A percentile compares a stretch with the other conserved stretches of the same genome.
phyloP scores from a whole-genome alignment of 2,329 filamentous ascomycete species.

The Paecilomyces sp. region DNA sequence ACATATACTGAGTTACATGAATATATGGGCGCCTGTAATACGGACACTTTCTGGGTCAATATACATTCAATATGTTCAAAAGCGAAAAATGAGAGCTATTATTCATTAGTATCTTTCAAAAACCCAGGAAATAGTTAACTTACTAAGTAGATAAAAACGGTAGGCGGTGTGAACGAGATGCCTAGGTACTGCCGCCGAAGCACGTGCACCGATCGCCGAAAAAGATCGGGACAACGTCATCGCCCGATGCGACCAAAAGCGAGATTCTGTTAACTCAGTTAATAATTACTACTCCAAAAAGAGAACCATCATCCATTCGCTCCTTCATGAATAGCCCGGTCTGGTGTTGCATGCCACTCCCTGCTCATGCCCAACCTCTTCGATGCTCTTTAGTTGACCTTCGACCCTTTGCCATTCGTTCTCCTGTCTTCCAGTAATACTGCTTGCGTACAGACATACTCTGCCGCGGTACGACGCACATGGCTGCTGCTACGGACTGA shows the following conservation, averaged over 20 bases:
- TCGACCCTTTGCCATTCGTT: background rate
- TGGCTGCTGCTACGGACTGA: background rate
- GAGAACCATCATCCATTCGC: too few species aligned
- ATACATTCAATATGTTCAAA: background rate
- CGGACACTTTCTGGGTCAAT: background rate
- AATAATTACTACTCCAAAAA: too few species aligned
- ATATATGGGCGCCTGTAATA: background rate
- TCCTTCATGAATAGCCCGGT: too few species aligned
- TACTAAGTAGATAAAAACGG: too few species aligned
- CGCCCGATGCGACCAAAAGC: background rate
- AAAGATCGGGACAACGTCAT: background rate
- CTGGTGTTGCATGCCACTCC: background rate
- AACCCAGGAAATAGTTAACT: too few species aligned
- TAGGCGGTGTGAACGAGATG: too few species aligned
- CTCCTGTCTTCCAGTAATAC: background rate
- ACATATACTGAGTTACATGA: too few species aligned
- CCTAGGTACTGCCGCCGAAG: background rate
- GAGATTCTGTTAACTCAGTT: too few species aligned
- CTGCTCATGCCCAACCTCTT: background rate
- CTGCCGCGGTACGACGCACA: background rate
- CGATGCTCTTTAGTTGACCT: background rate
- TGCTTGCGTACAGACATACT: background rate
- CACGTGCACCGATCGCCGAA: background rate
- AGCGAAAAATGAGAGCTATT: too few species aligned
- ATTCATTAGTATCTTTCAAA: conserved; percentile 3